phyloP scores from a whole-genome alignment of 225 moss, liverwort and hornwort genomes.

The Sphagnum contortum region DNA sequence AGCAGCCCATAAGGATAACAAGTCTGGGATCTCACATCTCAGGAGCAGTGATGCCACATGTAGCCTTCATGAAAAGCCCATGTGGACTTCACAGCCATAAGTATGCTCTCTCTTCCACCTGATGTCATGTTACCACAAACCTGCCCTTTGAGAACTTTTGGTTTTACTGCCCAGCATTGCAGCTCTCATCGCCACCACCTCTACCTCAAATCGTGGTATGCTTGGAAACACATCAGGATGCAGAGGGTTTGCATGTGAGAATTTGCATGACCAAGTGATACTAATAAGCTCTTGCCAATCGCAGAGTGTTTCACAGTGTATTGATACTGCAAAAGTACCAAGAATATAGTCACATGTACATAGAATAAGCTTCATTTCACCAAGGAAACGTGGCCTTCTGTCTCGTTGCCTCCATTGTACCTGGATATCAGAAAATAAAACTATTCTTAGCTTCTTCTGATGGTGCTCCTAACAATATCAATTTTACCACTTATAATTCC shows the following conservation, averaged over 20 bases:
- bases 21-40: constrained; percentile 79
- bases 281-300: too few relatives aligned
- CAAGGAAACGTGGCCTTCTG: constrained; percentile 85
- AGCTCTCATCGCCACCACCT: constrained; percentile 98
- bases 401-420: constrained; percentile 83
- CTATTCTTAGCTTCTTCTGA: constrained; percentile 1
- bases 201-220: constrained; percentile 86
- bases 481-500: too few relatives aligned
- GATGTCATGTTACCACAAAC: constrained; percentile 99
- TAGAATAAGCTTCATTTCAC: constrained; percentile 93
- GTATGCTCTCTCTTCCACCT: constrained; percentile 98
- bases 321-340: too few relatives aligned
- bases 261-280: constrained; percentile 36
- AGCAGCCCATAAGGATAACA: neutral
- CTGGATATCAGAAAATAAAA: constrained; percentile 33
- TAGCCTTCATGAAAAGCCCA: constrained; percentile 87
- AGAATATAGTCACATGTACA: constrained; percentile 24
- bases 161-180: constrained; percentile 85
- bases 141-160: constrained; percentile 68
- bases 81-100: constrained; percentile 92
- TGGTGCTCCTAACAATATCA: too few relatives aligned
- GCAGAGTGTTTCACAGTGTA: neutral
- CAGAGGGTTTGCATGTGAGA: constrained; percentile 96
- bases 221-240: constrained; percentile 97
- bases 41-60: constrained; percentile 60